phyloP scores from a whole-genome alignment of 306 rosid genomes.

The Trichosanthes cucumerina region DNA sequence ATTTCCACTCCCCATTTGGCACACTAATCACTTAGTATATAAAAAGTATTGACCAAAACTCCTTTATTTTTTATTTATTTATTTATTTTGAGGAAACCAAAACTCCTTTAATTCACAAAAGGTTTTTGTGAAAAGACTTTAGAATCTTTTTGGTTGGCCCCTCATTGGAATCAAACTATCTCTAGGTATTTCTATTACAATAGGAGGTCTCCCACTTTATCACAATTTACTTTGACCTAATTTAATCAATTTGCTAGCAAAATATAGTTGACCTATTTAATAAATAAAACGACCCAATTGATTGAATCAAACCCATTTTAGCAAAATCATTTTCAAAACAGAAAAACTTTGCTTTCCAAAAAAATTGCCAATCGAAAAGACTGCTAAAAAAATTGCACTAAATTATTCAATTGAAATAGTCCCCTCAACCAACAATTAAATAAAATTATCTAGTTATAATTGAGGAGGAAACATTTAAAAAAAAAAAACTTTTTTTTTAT shows the following conservation, averaged over 20 bases:
- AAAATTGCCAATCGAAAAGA: background rate
- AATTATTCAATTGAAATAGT: background rate
- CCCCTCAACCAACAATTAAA: background rate
- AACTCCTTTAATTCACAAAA: background rate
- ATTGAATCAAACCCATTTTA: background rate
- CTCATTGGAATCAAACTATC: background rate
- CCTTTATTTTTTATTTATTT: too few species aligned
- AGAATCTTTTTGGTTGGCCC: background rate
- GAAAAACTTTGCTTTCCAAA: background rate
- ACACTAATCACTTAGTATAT: background rate
- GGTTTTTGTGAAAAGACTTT: background rate
- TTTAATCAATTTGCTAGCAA: background rate
- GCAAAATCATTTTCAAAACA: background rate
- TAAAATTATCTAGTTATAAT: background rate
- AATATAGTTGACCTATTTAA: background rate
- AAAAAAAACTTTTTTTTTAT: background rate
- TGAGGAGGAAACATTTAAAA: background rate
- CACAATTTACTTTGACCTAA: background rate
- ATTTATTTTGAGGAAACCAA: too few species aligned
- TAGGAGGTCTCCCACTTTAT: background rate
- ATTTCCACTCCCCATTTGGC: background rate
- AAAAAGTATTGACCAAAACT: background rate
- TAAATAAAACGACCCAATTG: background rate
- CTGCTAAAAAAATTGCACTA: background rate
- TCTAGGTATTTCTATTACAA: background rate